Percentiles rank a stretch among this genome's conserved stretches.
These are phyloP conservation scores for Byssoonygena ceratinophila DNA, from an alignment of 2,329 filamentous ascomycete genomes.

Conservation along the genomic window DNA sequence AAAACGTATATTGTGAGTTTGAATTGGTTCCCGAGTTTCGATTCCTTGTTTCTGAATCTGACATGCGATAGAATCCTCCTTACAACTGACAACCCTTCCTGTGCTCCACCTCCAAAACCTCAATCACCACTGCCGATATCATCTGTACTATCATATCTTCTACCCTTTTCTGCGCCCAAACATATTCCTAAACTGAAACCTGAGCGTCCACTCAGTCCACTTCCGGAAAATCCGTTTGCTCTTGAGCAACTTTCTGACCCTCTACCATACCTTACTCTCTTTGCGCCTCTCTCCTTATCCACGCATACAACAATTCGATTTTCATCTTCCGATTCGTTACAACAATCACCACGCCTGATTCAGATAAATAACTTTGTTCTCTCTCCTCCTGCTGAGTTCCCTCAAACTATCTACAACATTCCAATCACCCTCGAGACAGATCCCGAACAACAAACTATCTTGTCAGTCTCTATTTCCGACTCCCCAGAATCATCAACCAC, in stretches of 20 bases:
- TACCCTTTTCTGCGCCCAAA: conserved; percentile 31
- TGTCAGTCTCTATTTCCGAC: conserved; percentile 24
- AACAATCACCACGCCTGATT: conserved; percentile 19
- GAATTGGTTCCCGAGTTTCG: not conserved
- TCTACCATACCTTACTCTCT: conserved; percentile 58
- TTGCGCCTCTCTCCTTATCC: conserved; percentile 54
- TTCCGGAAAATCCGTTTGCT: conserved; percentile 55
- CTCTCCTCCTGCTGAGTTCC: conserved; percentile 30
- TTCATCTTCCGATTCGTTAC: conserved; percentile 7
- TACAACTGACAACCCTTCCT: conserved; percentile 22
- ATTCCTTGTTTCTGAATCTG: conserved; percentile 12
- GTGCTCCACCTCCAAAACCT: conserved; percentile 18
- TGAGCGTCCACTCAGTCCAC: conserved; percentile 24
- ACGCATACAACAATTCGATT: conserved; percentile 22
- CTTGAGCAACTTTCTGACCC: conserved; percentile 46
- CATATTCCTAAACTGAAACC: conserved; percentile 7
- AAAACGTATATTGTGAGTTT: conserved; percentile 27
- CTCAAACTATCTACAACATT: conserved; percentile 26
- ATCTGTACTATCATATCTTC: conserved; percentile 31
- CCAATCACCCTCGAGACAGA: conserved; percentile 29
- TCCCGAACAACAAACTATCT: conserved; percentile 27
- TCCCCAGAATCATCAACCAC: conserved; percentile 11
- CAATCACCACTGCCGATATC: conserved; percentile 25
- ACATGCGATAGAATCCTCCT: conserved; percentile 26
- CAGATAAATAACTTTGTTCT: conserved; percentile 31